Evolutionary conservation across 1,139 yeast genomes (phyloP).

Genomic region (Saccharomycopsis phalli): DNA sequence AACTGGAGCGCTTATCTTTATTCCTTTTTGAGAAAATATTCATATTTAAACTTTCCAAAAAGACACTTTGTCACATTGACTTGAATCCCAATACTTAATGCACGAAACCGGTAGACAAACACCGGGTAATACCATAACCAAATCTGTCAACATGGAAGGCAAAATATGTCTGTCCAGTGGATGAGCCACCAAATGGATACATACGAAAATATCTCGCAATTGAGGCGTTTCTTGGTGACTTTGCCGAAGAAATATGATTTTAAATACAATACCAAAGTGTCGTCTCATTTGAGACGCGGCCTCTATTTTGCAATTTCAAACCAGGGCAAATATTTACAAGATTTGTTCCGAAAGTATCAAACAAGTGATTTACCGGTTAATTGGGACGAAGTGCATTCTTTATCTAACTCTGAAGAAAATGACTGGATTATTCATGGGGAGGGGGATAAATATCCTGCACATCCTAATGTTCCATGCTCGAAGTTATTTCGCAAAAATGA

Average conservation of each 20-base stretch:
- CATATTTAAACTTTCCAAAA: conserved; percentile 8
- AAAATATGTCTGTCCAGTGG: no score
- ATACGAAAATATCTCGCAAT: conserved; percentile 2
- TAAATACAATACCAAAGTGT: conserved; percentile 4
- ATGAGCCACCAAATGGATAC: no score
- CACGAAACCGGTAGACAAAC: no score
- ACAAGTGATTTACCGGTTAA: conserved; percentile 23
- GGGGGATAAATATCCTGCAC: conserved; percentile 37
- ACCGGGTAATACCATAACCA: no score
- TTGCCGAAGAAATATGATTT: conserved; percentile 10
- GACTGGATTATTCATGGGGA: conserved; percentile 26
- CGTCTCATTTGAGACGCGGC: conserved; percentile 36
- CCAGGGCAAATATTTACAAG: conserved; percentile 39
- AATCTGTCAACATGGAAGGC: no score
- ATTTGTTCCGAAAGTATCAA: conserved; percentile 32
- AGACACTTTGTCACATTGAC: no score
- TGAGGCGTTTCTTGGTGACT: conserved; percentile 10
- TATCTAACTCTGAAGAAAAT: conserved; percentile 19
- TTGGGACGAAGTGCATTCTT: conserved; percentile 32
- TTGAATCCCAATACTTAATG: no score
- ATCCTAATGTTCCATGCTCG: conserved; percentile 69
- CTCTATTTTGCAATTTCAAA: conserved; percentile 44
- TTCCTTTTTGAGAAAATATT: conserved; percentile 11
- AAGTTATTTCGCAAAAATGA: conserved; percentile 74
- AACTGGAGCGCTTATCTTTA: conserved; percentile 13